phyloP scores from a whole-genome alignment of 768 basidiomycete genomes.

The Boletus sp. region DNA sequence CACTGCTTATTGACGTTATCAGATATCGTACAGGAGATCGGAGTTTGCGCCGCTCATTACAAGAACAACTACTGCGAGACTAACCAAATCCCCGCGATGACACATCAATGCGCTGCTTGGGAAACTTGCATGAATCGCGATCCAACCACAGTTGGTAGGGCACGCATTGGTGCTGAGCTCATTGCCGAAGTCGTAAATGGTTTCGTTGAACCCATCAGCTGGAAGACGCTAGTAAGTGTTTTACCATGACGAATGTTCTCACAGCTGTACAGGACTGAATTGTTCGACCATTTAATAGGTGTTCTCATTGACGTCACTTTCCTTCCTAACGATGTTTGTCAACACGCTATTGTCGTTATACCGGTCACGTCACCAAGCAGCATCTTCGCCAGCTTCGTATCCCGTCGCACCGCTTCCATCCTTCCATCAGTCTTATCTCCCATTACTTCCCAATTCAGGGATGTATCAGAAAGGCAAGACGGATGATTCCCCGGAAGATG shows the following conservation, averaged over 20 bases:
- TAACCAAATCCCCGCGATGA: constrained; percentile 84
- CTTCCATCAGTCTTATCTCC: constrained; percentile 50
- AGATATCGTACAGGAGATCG: constrained; percentile 94
- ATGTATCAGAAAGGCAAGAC: constrained; percentile 35
- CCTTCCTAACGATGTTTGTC: constrained; percentile 77
- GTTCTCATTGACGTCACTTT: constrained; percentile 72
- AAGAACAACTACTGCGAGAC: constrained; percentile 78
- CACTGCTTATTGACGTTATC: constrained; percentile 20
- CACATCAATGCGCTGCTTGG: constrained; percentile 84
- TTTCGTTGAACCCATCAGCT: constrained; percentile 96
- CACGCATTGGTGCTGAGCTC: constrained; percentile 88
- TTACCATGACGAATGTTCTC: constrained; percentile 9
- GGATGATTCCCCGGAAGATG: constrained; percentile 38
- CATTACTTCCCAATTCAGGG: constrained; percentile 52
- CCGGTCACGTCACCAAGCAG: constrained; percentile 60
- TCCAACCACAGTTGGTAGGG: constrained; percentile 84
- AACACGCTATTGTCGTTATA: constrained; percentile 79
- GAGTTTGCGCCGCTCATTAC: constrained; percentile 78
- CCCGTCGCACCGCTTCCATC: constrained; percentile 39
- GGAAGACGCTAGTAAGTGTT: constrained; percentile 85
- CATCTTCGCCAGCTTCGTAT: constrained; percentile 39
- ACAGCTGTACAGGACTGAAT: constrained; percentile 21
- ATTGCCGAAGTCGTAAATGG: constrained; percentile 95
- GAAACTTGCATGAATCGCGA: constrained; percentile 95
- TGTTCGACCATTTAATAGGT: constrained; percentile 39